Evolutionary conservation across 768 basidiomycete genomes (phyloP), one percentile per base, ranked within the genome.

Genomic region (Xerocomus brunneocitrinus): DNA sequence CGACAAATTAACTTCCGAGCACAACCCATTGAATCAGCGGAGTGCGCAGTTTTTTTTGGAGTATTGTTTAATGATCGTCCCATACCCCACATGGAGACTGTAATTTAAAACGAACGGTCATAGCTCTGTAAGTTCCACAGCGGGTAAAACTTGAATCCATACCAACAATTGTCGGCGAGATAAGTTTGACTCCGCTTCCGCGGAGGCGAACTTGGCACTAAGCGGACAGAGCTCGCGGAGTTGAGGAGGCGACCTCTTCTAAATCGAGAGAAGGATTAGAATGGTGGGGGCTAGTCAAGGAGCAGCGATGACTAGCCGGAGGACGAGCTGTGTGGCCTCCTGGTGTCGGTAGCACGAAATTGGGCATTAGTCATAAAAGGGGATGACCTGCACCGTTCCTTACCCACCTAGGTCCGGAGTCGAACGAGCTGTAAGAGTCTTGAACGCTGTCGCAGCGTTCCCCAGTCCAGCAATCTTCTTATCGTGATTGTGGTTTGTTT

Each of bases 201-300:
- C 65, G 67, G 65, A 50, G 51, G 60, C 60, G 67, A 55, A 63
- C 62, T 67, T 65, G 36, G 45, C 54, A 54, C 54, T 52, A 52
- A 59, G 60, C 56, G 63, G 57, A 28, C 32, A 47, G 46, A 40
- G 60, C 65, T 67, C 68, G 68, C 68, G 68, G 68, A 69, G 68
- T 69, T 69, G 58, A 46, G 52, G 27, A 34, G 45, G 25, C 45
- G 32, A 39, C 41, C 45, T 64, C 51, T 58, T 60, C 67, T 62
- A 67, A 67, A 69, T 67, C 54, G 65, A 65, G 65, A 61, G 62
- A 40, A 36, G 35, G 47, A 38, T 24, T 55, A 62, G 57, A 58
- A 62, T 49, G 56, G 47, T 36, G 30, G 32, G 38, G 31, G 35
- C 9, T 12, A 19, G 54, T 41, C 47, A 22, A 44, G 32, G 49